Base-by-base conservation (phyloP, 495 filamentous ascomycete genomes). In the Penicillium nucicola region DNA sequence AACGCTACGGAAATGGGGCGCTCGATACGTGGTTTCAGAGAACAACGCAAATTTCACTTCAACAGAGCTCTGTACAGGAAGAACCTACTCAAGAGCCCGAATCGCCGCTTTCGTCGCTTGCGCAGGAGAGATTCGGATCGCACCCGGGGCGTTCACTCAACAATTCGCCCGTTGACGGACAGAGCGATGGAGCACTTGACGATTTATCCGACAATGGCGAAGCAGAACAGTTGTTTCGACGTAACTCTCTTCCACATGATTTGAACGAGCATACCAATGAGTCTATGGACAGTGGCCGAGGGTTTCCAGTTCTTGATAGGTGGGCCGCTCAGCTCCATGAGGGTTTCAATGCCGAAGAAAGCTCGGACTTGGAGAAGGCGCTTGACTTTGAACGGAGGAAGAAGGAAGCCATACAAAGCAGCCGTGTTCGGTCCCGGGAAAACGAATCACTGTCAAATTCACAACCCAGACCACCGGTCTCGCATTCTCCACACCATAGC, bases 361-460 rank as follows among this genome's bases (percentile, higher is more conserved):
- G 53, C 2, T 38, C 61, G 5, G 67, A 66, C 18, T 28, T 74
- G 3, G 69, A 73, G 42, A 56, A 52, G 23, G 71, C 71, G 10
- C 57, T 75, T 12, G 73, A 75, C 17, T 75, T 75, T 36, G 73
- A 75, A 42, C 53, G 42, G 6, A 60, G 71, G n/a, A 75, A 76
- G 53, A 67, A 58, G 52, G 66, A 69, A 15, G 73, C 66, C 12
- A 72, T 69, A 11, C 49, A 60, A 35, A 49, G 47, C 23, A 51
- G 54, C 19, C 68, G 71, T 9, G 44, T 53, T 18, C 61, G 62
- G 9, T 48, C 48, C 2, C 50, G 30, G 5, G 48, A 36, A 4
- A 41, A 48, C 2, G 42, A 31, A 13, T 33, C 13, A 17, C 15
- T 35, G 12, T 41, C 52, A 7, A 47, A 25, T 14, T 48, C 52